Percentiles rank a stretch among this genome's conserved stretches.
phyloP scores from a whole-genome alignment of 2,329 filamentous ascomycete species.

The Aspergillus pseudoglaucus region DNA sequence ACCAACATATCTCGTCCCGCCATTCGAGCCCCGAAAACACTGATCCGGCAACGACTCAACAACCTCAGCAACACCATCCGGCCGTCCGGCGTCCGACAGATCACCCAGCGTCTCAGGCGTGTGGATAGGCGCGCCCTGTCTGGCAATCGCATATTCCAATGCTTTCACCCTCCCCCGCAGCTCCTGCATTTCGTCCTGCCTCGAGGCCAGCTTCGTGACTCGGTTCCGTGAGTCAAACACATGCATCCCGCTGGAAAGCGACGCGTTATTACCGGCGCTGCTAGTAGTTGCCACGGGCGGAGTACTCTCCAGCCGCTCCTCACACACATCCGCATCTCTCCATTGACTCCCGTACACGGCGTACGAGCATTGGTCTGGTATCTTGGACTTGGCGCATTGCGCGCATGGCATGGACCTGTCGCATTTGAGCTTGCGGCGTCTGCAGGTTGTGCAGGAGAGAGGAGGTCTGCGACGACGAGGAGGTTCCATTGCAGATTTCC shows the following conservation, averaged over 20 bases:
- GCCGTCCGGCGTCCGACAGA: slow-evolving; percentile 10
- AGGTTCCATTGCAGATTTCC: slow-evolving; percentile 3
- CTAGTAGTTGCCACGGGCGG: not conserved
- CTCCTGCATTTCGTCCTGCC: slow-evolving; percentile 24
- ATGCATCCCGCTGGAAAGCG: slow-evolving; percentile 19
- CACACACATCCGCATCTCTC: not conserved
- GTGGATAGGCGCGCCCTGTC: slow-evolving; percentile 11
- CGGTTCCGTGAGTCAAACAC: slow-evolving; percentile 28
- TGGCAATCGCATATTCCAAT: slow-evolving; percentile 22
- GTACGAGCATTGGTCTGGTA: slow-evolving; percentile 22
- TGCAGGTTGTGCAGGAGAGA: slow-evolving; percentile 62
- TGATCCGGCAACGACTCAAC: slow-evolving; percentile 21
- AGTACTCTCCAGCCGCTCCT: slow-evolving; percentile 1
- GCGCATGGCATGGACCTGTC: slow-evolving; percentile 66
- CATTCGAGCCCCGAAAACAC: slow-evolving; percentile 27
- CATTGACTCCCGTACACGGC: not conserved
- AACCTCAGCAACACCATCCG: slow-evolving; percentile 17
- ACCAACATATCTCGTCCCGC: slow-evolving; percentile 24
- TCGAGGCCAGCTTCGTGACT: slow-evolving; percentile 16
- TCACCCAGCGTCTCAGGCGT: slow-evolving; percentile 21
- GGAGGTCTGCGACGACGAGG: slow-evolving; percentile 58
- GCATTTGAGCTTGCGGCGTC: slow-evolving; percentile 71
- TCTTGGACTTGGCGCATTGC: slow-evolving; percentile 51
- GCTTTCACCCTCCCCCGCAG: slow-evolving; percentile 20
- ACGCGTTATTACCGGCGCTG: not conserved